Conservation (phyloP, 495 filamentous ascomycete species). For the Penicillium malachiteum region DNA sequence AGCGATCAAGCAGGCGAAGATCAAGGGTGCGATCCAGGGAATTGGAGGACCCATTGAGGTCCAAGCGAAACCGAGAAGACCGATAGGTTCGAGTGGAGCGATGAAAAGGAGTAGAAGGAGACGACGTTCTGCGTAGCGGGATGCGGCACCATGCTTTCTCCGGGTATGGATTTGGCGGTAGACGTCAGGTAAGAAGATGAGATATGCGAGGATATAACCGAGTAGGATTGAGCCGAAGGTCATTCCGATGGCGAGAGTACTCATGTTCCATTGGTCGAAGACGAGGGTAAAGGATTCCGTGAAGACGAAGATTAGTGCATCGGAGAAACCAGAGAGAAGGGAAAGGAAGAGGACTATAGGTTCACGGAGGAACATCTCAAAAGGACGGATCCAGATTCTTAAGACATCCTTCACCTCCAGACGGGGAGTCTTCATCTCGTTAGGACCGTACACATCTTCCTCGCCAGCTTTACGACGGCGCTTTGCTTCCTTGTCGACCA, state of each 20-base stretch:
- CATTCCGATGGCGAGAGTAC: conserved; percentile 53
- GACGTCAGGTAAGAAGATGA: conserved; percentile 64
- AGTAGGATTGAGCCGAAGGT: conserved; percentile 63
- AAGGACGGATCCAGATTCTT: conserved; percentile 66
- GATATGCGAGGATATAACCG: conserved; percentile 65
- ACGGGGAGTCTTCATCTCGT: conserved; percentile 53
- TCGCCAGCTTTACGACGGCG: conserved; percentile 58
- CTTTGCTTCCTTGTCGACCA: conserved; percentile 67
- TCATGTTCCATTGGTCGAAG: conserved; percentile 64
- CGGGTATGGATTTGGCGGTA: conserved; percentile 46
- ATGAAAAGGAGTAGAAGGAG: conserved; percentile 59
- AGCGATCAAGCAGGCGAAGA: conserved; percentile 60
- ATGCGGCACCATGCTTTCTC: conserved; percentile 46
- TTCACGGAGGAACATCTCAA: conserved; percentile 76
- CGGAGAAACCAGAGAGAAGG: conserved; percentile 71
- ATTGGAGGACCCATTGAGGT: conserved; percentile 59
- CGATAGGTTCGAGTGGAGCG: conserved; percentile 64
- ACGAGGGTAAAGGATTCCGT: conserved; percentile 66
- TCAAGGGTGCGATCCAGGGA: conserved; percentile 61
- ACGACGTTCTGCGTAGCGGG: conserved; percentile 57
- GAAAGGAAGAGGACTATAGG: conserved; percentile 73
- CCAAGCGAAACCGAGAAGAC: conserved; percentile 69
- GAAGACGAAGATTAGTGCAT: conserved; percentile 81
- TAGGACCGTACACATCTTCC: conserved; percentile 62
- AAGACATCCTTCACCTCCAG: conserved; percentile 56